Evolutionary conservation across 495 filamentous ascomycete genomes (phyloP).

Genomic region (Pyronema domesticum): DNA sequence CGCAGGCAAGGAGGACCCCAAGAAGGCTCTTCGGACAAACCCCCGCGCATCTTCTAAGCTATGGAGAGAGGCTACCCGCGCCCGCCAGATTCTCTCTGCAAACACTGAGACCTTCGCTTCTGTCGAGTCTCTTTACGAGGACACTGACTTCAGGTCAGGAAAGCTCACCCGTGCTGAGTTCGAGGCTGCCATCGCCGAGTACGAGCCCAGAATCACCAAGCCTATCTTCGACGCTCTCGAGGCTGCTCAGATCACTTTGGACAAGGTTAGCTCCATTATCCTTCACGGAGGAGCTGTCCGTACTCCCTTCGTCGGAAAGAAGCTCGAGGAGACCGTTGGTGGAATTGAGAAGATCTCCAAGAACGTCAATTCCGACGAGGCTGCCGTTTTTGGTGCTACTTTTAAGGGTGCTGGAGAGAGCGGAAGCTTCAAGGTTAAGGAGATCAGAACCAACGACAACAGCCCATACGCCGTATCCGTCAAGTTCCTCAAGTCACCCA

Average conservation of each 20-base stretch:
- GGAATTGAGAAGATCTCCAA: constrained; percentile 61
- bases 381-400: constrained; percentile 89
- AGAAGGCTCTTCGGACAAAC: constrained; percentile 45
- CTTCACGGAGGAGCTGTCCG: constrained; percentile 80
- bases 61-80: constrained; percentile 73
- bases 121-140: constrained; percentile 79
- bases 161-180: constrained; percentile 69
- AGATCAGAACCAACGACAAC: constrained; percentile 63
- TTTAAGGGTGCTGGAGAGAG: constrained; percentile 85
- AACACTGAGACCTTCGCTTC: constrained; percentile 64
- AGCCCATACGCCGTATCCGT: constrained; percentile 55
- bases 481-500: constrained; percentile 36
- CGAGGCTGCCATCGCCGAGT: constrained; percentile 56
- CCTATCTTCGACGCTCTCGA: constrained; percentile 60
- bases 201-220: constrained; percentile 46
- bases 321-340: constrained; percentile 60
- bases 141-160: constrained; percentile 76
- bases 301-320: constrained; percentile 84
- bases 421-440: constrained; percentile 91
- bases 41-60: constrained; percentile 75
- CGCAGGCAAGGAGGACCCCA: constrained; percentile 32
- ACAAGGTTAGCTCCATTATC: constrained; percentile 76
- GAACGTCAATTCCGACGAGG: constrained; percentile 94
- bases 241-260: constrained; percentile 49
- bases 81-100: constrained; percentile 81